phyloP scores from a whole-genome alignment of 306 rosid species.

The Clitoria ternatea region DNA sequence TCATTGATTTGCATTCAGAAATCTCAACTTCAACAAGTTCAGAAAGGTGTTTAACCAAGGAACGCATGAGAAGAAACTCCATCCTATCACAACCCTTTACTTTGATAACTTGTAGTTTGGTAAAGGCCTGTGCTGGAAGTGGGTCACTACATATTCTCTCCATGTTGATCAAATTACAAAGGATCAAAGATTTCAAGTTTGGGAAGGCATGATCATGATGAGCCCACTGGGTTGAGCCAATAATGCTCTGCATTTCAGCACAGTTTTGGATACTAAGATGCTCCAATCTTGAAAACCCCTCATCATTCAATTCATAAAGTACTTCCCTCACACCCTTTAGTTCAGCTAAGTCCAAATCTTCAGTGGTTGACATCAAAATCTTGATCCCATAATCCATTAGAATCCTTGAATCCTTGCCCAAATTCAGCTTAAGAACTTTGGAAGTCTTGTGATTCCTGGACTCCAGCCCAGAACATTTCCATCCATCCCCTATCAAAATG shows the following conservation, averaged over 20 bases:
- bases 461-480: conserved; percentile 16
- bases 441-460: not conserved
- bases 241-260: conserved; percentile 22
- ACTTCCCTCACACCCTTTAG: conserved; percentile 28
- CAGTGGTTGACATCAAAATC: conserved; percentile 19
- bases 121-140: conserved; percentile 25
- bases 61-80: conserved; percentile 32
- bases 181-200: conserved; percentile 28
- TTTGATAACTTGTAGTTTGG: conserved; percentile 25
- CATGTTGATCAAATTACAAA: conserved; percentile 29
- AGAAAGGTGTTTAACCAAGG: conserved; percentile 26
- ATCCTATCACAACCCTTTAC: conserved; percentile 29
- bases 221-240: conserved; percentile 26
- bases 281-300: conserved; percentile 36
- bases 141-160: conserved; percentile 36
- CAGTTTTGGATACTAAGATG: conserved; percentile 34
- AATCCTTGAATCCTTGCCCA: not conserved
- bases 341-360: conserved; percentile 43
- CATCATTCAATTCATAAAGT: conserved; percentile 27
- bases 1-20: conserved; percentile 28
- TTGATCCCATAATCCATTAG: conserved; percentile 29
- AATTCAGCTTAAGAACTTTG: conserved; percentile 26
- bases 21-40: conserved; percentile 33
- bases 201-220: conserved; percentile 26
- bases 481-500: conserved; percentile 31